A percentile compares a stretch with the other conserved stretches of the same genome.
phyloP scores from a whole-genome alignment of 1,284 basidiomycete species.

The Chalciporus sp. region DNA sequence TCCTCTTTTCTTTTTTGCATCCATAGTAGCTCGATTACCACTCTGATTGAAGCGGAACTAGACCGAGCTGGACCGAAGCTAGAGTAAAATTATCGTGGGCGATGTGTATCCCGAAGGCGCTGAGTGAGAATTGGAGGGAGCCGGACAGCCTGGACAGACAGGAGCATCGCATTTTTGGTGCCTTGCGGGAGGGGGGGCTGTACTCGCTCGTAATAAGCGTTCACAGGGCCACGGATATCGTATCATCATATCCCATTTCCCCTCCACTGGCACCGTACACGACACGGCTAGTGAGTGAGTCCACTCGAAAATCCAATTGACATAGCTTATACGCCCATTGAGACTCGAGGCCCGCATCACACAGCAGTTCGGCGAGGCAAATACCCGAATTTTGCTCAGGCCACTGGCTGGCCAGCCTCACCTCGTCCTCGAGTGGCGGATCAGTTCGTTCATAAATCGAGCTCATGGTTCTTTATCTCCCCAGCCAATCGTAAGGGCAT shows the following conservation, averaged over 20 bases:
- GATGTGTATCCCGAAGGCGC: neutral
- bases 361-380: slow-evolving; percentile 1
- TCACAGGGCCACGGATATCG: slow-evolving; percentile 8
- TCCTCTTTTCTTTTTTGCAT: slow-evolving; percentile 14
- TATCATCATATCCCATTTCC: neutral
- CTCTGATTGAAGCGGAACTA: slow-evolving; percentile 5
- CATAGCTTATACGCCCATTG: slow-evolving; percentile 10
- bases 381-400: slow-evolving; percentile 5
- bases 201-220: slow-evolving; percentile 8
- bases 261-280: too few species aligned
- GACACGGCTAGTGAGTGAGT: neutral
- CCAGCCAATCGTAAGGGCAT: slow-evolving; percentile 17
- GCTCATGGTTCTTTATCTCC: slow-evolving; percentile 24
- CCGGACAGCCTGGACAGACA: slow-evolving; percentile 3
- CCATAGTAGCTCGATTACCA: slow-evolving; percentile 20
- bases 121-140: slow-evolving; percentile 6
- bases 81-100: slow-evolving; percentile 2
- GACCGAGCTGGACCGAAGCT: neutral
- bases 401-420: slow-evolving; percentile 17
- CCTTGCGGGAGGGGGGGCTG: slow-evolving; percentile 21
- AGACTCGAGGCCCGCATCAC: slow-evolving; percentile 11
- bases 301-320: neutral
- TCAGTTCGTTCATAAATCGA: slow-evolving; percentile 17
- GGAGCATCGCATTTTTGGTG: slow-evolving; percentile 18
- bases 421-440: slow-evolving; percentile 22